Base-by-base conservation (phyloP, 202 grass and related monocot species). In the Brachypodium distachyon region DNA sequence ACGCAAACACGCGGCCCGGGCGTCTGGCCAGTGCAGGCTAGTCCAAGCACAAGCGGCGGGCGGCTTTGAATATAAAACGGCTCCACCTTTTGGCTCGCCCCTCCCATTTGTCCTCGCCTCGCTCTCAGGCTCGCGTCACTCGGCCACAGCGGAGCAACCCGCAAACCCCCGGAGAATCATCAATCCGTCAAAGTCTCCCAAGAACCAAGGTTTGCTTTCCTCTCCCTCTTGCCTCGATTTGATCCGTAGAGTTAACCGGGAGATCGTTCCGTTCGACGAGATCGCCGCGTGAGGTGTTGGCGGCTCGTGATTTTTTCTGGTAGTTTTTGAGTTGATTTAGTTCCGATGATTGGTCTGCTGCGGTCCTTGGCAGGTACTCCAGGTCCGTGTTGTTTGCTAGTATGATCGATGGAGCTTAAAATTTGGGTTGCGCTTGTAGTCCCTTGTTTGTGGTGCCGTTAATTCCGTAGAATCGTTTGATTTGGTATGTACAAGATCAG, bases 81-180 rank as follows among this genome's bases (percentile, higher is more conserved):
- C 34, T 48, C 33, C 3, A 3, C 44, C 12, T 14, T 29, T 40
- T 8, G 31, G 53, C 27, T 72, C 12, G 28, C 23, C 29, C 58
- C 67, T 67, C 75, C 61, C 75, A 49, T 83, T 80, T 84, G 81
- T 41, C 49, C 22, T 57, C 9, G 47, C 46, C 54, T 80, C 86
- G 61, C 70, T 48, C 74, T 74, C 85, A 14, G 22, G 80, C 75
- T 79, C 70, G 62, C 54, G 76, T 88, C 86, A 84, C 69, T 26
- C 63, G 52, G 18, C 55, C 12, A n/a, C 14, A 3, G 43, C 22
- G 26, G 71, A 81, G 71, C 77, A 69, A n/a, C 70, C 68, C 70
- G 4, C 48, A n/a, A 51, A 51, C n/a, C 48, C 16, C 48, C 55
- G 13, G 27, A 12, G n/a, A n/a, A n/a, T 38, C 38, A 52, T 49